These are phyloP conservation scores for Arthrobotrys conoides DNA, from an alignment of 2,329 filamentous ascomycete species.

Conservation along the genomic window DNA sequence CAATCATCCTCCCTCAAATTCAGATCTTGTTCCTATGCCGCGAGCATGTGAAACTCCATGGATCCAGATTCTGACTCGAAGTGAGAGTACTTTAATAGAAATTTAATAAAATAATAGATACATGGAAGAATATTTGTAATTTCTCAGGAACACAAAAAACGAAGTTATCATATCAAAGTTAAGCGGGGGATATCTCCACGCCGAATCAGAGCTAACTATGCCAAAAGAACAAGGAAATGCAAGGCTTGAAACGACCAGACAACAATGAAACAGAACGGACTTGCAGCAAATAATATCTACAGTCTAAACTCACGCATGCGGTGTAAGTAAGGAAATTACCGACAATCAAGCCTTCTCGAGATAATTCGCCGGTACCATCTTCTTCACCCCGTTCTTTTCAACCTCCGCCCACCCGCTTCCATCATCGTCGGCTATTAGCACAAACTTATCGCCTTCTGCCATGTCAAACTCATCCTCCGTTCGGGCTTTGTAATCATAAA, in stretches of 20 bases:
- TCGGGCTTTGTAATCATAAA: constrained; percentile 91
- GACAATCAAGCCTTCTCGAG: constrained; percentile 77
- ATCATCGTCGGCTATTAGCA: constrained; percentile 86
- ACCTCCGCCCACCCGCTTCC: constrained; percentile 98
- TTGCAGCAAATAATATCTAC: constrained; percentile 29
- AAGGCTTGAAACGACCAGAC: background rate
- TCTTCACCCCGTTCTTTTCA: constrained; percentile 86
- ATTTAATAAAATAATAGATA: constrained; percentile 9
- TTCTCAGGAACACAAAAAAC: constrained; percentile 5
- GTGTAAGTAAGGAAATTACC: background rate
- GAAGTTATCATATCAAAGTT: background rate
- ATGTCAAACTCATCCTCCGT: constrained; percentile 91
- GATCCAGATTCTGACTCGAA: constrained; percentile 31
- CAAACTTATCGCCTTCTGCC: constrained; percentile 89
- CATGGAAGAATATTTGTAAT: constrained; percentile 15
- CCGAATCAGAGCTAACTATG: constrained; percentile 10
- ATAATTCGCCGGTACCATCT: constrained; percentile 94
- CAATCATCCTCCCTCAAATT: constrained; percentile 40
- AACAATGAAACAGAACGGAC: background rate
- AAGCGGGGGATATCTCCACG: constrained; percentile 26
- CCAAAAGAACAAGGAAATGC: constrained; percentile 3
- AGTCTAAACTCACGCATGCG: constrained; percentile 3
- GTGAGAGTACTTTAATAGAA: too few relatives aligned
- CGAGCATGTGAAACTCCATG: constrained; percentile 44
- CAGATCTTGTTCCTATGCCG: constrained; percentile 1